Evolutionary conservation across 139 green algal species (phyloP).

Genomic region (Marvania coccoides): DNA sequence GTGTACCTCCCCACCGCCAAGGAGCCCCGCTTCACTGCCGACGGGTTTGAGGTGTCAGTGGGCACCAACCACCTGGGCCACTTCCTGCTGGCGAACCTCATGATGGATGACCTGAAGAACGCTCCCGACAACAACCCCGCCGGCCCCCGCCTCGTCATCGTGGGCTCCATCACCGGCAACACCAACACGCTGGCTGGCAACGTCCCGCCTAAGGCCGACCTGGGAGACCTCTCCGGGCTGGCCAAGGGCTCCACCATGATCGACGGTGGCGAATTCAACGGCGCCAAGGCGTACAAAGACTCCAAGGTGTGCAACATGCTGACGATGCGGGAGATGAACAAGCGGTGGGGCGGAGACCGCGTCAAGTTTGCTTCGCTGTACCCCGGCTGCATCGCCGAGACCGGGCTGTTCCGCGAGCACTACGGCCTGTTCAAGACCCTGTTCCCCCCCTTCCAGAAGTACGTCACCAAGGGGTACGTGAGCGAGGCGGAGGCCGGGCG

Average conservation of each 20-base stretch:
- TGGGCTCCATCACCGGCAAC: conserved; percentile 94
- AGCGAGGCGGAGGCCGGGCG: conserved; percentile 78
- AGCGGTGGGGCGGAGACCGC: conserved; percentile 49
- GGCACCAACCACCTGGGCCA: conserved; percentile 88
- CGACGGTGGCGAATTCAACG: conserved; percentile 80
- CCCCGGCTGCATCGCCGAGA: conserved; percentile 94
- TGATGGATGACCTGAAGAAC: conserved; percentile 76
- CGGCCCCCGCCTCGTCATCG: conserved; percentile 69
- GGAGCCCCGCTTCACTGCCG: conserved; percentile 76
- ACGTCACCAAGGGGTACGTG: conserved; percentile 89
- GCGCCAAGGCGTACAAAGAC: conserved; percentile 98
- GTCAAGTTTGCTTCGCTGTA: conserved; percentile 87
- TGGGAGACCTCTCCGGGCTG: conserved; percentile 82
- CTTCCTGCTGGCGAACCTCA: conserved; percentile 83
- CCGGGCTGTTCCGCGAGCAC: conserved; percentile 88
- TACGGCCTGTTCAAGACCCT: conserved; percentile 66
- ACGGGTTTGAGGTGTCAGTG: conserved; percentile 82
- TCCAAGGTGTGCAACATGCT: conserved; percentile 97
- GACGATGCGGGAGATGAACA: conserved; percentile 84
- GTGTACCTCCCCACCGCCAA: conserved; percentile 86
- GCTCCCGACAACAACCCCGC: conserved; percentile 39
- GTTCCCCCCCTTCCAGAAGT: conserved; percentile 94
- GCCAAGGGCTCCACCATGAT: conserved; percentile 65
- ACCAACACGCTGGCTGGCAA: conserved; percentile 91
- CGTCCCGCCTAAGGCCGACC: conserved; percentile 83